Evolutionary conservation across 2,329 filamentous ascomycete genomes (phyloP).

Genomic region (Chrysoporthe cubensis): DNA sequence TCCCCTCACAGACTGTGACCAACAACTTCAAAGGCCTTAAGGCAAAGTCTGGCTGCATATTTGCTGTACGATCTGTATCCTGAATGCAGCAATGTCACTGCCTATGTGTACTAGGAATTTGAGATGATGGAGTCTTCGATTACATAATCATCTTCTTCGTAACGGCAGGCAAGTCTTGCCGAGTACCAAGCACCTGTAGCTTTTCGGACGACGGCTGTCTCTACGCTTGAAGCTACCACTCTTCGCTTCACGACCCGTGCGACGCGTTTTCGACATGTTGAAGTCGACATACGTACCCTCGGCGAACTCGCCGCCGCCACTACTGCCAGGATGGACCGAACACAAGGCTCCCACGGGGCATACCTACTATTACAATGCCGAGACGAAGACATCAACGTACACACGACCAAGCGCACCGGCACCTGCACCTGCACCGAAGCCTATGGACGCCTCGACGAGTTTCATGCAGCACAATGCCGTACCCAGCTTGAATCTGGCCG

Average conservation of each 20-base stretch:
- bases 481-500: constrained; percentile 48
- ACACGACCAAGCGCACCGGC: constrained; percentile 63
- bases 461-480: constrained; percentile 48
- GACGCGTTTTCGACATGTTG: constrained; percentile 58
- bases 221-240: not conserved
- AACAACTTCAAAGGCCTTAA: no score
- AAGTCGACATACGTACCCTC: constrained; percentile 76
- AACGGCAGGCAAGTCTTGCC: not conserved
- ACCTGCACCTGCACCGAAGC: constrained; percentile 28
- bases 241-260: not conserved
- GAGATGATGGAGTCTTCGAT: not conserved
- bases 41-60: no score
- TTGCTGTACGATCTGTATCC: no score
- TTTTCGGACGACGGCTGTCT: not conserved
- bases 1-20: no score
- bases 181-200: not conserved
- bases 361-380: constrained; percentile 83
- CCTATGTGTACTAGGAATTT: no score
- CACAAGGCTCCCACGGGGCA: constrained; percentile 89
- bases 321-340: constrained; percentile 87
- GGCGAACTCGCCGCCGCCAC: constrained; percentile 53
- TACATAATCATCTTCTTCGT: not conserved
- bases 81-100: no score
- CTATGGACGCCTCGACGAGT: constrained; percentile 41
- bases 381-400: constrained; percentile 86